Conservation (phyloP, 176 grass and related monocot species). For the maize (Zea mays) region Zm-B73-REFERENCE-NAM-5.0 NC_050101.1:15098001-15098500, state of each 20-base stretch:
- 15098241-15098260: constrained; percentile 7
- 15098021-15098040: background rate
- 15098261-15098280: constrained; percentile 6
- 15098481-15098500: constrained; percentile 22
- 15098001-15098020: background rate
- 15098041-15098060: background rate
- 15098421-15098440: background rate
- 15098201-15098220: background rate
- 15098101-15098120: background rate
- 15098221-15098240: background rate
- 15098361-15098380: constrained; percentile 33
- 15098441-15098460: constrained; percentile 39
- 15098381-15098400: background rate
- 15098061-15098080: background rate
- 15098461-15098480: constrained; percentile 53
- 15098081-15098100: background rate
- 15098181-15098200: constrained; percentile 25
- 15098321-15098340: constrained; percentile 33
- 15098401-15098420: background rate
- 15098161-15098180: constrained; percentile 10
- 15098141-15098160: background rate
- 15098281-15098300: constrained; percentile 3
- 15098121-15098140: background rate
- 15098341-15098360: constrained; percentile 2
- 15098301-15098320: constrained; percentile 48